Base-by-base conservation (phyloP, 2,329 filamentous ascomycete species). In the Lecanosticta acicola region DNA sequence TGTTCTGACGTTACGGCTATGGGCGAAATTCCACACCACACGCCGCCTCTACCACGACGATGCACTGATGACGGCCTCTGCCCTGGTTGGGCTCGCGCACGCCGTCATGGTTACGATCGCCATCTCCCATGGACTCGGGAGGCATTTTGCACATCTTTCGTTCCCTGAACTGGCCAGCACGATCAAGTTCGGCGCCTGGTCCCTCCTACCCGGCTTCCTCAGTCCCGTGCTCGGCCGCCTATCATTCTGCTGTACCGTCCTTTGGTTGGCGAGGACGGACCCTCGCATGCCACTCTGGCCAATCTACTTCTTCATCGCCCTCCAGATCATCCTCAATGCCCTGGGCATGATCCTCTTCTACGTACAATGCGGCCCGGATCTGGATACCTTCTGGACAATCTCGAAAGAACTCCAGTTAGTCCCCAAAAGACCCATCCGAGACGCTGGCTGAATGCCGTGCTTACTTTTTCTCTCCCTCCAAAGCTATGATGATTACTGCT, bases 31-130 rank as follows among this genome's bases (percentile, higher is more conserved):
- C 16, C 45, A 42, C 17, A 55, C 47, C 4, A 54, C 59, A 13
- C 48, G 50, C n/a, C 48, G 55, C 21, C 39, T 62, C 3, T 63
- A 58, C 39, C 47, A 50, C 38, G 61, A 62, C 41, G 61, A 64
- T 49, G 43, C 35, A 3, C 37, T 63, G 9, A 60, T 62, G 54
- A 16, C 53, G 4, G 13, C 55, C 5, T 57, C 58, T 13, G 21
- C 57, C 44, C 51, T 59, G 39, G 32, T 56, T 13, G 60, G 57
- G 13, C 40, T 57, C 17, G 43, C 48, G 9, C 59, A 62, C 48
- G 57, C 59, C 5, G 39, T 51, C 16, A 49, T 54, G 13, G 51
- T 59, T 24, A 53, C 50, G 7, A 37, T 54, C 1, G 49, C 58
- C 0, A 45, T 57, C 7, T 17, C 46, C 13, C 45, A 48, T 24